These are phyloP conservation scores for Raddia distichophylla DNA, from an alignment of 176 grass and related monocot species.

Conservation along the genomic window DNA sequence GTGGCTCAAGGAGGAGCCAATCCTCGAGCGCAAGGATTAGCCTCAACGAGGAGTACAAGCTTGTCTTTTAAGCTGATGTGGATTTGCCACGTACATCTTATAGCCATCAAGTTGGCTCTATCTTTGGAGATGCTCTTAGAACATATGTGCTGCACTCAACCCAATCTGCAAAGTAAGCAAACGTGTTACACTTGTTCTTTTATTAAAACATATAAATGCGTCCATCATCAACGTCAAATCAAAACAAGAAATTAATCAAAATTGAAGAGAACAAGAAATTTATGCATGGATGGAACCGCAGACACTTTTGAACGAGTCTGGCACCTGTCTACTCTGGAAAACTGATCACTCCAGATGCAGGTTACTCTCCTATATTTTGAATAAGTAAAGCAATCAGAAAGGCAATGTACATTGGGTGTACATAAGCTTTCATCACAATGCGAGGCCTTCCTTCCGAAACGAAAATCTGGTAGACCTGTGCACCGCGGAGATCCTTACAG, in stretches of 20 bases:
- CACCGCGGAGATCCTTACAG: conserved; percentile 45
- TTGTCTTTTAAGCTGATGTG: too few relatives aligned
- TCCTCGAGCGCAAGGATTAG: too few relatives aligned
- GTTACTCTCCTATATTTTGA: conserved; percentile 43
- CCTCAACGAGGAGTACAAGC: too few relatives aligned
- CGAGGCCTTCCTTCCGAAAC: conserved; percentile 62
- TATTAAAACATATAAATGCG: background rate
- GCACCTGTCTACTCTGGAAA: conserved; percentile 27
- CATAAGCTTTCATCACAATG: conserved; percentile 46
- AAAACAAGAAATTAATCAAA: conserved; percentile 31
- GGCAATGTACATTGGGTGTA: conserved; percentile 21
- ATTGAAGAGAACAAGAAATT: background rate
- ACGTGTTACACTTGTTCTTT: background rate
- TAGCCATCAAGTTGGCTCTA: too few relatives aligned
- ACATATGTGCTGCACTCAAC: background rate
- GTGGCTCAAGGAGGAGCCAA: too few relatives aligned
- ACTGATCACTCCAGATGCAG: background rate
- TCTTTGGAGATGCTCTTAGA: too few relatives aligned
- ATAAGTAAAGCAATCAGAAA: conserved; percentile 24
- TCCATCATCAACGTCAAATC: background rate
- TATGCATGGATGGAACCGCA: background rate
- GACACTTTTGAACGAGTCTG: background rate
- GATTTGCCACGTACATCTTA: too few relatives aligned
- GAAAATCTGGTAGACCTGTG: conserved; percentile 72
- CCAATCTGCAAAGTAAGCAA: background rate